phyloP scores from a whole-genome alignment of 1,284 basidiomycete species.

The Pseudozyma sp. region DNA sequence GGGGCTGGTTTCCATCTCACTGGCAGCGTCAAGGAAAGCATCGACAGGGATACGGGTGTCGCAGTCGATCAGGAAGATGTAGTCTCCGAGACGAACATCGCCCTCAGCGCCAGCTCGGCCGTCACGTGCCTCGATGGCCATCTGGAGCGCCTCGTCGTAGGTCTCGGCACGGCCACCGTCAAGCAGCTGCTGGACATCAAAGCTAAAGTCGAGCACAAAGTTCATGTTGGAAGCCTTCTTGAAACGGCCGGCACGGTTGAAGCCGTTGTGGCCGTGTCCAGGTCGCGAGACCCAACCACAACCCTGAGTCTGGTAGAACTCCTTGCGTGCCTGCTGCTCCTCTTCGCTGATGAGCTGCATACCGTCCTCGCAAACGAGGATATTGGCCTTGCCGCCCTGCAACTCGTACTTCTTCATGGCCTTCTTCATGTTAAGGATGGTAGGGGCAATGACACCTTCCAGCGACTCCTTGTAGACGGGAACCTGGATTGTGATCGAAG shows the following conservation, averaged over 20 bases:
- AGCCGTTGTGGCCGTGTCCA: slow-evolving; percentile 77
- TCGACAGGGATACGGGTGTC: slow-evolving; percentile 87
- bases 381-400: slow-evolving; percentile 81
- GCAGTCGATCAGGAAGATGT: slow-evolving; percentile 72
- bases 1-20: slow-evolving; percentile 80
- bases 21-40: slow-evolving; percentile 84
- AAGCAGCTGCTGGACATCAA: slow-evolving; percentile 81
- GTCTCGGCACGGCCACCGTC: slow-evolving; percentile 59
- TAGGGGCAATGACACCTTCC: slow-evolving; percentile 74
- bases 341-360: slow-evolving; percentile 75
- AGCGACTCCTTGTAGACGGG: slow-evolving; percentile 79
- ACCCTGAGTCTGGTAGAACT: slow-evolving; percentile 80
- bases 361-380: slow-evolving; percentile 83
- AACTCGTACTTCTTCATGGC: slow-evolving; percentile 89
- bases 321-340: slow-evolving; percentile 77
- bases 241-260: slow-evolving; percentile 84
- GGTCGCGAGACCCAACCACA: slow-evolving; percentile 87
- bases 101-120: slow-evolving; percentile 68
- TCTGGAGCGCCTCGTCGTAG: slow-evolving; percentile 37
- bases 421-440: slow-evolving; percentile 81
- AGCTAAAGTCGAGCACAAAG: slow-evolving; percentile 86
- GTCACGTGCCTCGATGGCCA: slow-evolving; percentile 71
- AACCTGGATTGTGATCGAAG: slow-evolving; percentile 81
- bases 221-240: slow-evolving; percentile 92
- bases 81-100: slow-evolving; percentile 54